These are phyloP conservation scores for Ananas comosus DNA, from an alignment of 176 grass and related monocot genomes.

Conservation along the genomic window DNA sequence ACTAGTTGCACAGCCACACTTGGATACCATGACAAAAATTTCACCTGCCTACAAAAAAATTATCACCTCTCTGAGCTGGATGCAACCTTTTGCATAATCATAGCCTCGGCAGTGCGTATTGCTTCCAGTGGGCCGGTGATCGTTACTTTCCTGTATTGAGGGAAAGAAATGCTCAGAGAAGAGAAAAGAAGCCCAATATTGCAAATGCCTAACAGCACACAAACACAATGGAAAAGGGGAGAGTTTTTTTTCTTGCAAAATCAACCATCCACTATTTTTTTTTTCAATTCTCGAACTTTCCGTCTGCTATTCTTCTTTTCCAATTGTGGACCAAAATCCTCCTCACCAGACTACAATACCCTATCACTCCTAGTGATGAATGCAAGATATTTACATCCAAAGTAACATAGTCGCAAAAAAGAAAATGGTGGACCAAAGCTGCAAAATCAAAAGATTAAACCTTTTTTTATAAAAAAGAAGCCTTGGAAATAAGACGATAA, in stretches of 20 bases:
- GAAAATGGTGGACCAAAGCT: not conserved
- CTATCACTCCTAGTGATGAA: too few relatives aligned
- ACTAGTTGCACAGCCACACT: not conserved
- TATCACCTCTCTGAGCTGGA: constrained; percentile 65
- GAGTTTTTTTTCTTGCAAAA: too few relatives aligned
- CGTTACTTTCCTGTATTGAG: constrained; percentile 74
- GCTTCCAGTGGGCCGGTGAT: constrained; percentile 78
- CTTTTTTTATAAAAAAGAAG: not conserved
- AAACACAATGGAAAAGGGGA: too few relatives aligned
- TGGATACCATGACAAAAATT: not conserved
- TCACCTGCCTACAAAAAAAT: constrained; percentile 1
- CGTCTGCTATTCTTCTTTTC: too few relatives aligned
- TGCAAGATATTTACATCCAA: too few relatives aligned
- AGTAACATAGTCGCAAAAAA: too few relatives aligned
- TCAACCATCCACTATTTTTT: too few relatives aligned
- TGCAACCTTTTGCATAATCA: constrained; percentile 95
- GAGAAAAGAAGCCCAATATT: too few relatives aligned
- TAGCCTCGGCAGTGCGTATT: constrained; percentile 60
- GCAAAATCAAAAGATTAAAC: not conserved
- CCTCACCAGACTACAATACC: too few relatives aligned
- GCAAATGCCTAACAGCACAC: too few relatives aligned
- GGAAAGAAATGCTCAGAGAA: not conserved
- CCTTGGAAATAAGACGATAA: not conserved
- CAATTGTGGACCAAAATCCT: too few relatives aligned
- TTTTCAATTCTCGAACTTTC: too few relatives aligned